A percentile compares a stretch with the other conserved stretches of the same genome.
Evolutionary conservation across 169 alveolate species (phyloP).

Genomic region (Plasmodium malariae): DNA sequence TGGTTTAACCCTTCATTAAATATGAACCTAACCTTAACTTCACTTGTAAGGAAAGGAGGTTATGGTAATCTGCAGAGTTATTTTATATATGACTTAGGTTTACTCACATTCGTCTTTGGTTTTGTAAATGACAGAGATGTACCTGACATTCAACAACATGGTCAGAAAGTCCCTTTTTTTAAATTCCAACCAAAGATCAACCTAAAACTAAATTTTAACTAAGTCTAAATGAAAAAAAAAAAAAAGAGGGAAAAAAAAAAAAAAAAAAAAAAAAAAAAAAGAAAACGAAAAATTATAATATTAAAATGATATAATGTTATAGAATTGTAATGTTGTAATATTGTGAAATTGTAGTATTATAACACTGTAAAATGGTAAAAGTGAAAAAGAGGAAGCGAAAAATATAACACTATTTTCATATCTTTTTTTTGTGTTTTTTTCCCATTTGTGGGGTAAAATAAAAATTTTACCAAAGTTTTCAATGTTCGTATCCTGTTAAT

Average conservation of each 20-base stretch:
- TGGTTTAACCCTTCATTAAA: conserved; percentile 46
- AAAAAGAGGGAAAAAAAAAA: neutral
- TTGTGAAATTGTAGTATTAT: no score
- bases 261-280: neutral
- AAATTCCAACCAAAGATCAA: conserved; percentile 82
- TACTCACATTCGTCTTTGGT: conserved; percentile 81
- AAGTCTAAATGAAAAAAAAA: neutral
- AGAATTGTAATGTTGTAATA: no score
- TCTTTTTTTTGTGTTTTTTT: no score
- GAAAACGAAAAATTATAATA: neutral
- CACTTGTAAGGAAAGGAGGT: conserved; percentile 82
- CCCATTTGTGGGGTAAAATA: no score
- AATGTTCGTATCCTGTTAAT: no score
- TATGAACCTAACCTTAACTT: conserved; percentile 73
- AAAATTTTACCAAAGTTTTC: no score
- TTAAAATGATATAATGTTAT: no score
- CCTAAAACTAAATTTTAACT: conserved; percentile 78
- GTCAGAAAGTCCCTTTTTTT: conserved; percentile 79
- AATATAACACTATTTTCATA: no score
- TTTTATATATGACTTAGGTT: conserved; percentile 79
- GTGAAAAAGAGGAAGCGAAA: no score
- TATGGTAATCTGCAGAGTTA: conserved; percentile 83
- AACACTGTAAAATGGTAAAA: no score
- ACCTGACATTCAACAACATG: conserved; percentile 81
- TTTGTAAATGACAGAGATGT: conserved; percentile 78